Base-by-base conservation (phyloP, 148 eudicot species). In the Nyssa sinensis region DNA sequence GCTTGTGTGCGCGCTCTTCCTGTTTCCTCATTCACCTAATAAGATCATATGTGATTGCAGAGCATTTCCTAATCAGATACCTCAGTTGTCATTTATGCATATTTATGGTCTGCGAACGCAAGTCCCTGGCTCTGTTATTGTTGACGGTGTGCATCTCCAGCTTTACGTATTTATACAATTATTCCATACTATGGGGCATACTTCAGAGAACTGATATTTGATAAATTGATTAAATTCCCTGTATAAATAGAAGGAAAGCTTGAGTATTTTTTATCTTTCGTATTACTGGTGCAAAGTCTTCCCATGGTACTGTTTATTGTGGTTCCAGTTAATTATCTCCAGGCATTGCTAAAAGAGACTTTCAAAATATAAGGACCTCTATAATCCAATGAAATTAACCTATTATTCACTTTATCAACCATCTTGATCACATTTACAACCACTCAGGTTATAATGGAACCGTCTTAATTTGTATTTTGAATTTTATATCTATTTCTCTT, bases 111-210 rank as follows among this genome's bases (percentile, higher is more conserved):
- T 74, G 66, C 88, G 95, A 21, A 84, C 85, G 60, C 81, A 80
- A 71, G 90, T 88, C 64, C 93, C 93, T 35, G 97, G 95, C 49
- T 88, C 97, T 81, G 70, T 92, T 69, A 82, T 92, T 68, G 84
- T 90, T 81, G 97, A 92, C 47, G 97, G 97, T 91, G 79, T 63
- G 74, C 74, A 58, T 33, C 64, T 68, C 51, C 21, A 13, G 14
- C 21, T 55, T 59, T 19, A 58, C 21, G 23, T 24, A 10, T 25
- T 61, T 13, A 16, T 60, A 33, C 32, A 35, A 28, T 34, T 16
- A 19, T 30, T 30, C 6, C 25, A 3, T 72, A 19, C 34, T 77
- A 7, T 37, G 58, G 27, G 11, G 19, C 2, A 31, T 75, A 29
- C 33, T 37, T 55, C 21, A 17, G 1, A 55, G 8, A 19, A 55